Evolutionary conservation across 2,329 filamentous ascomycete genomes (phyloP).

Genomic region (Arthrobotrys pseudoclavata): DNA sequence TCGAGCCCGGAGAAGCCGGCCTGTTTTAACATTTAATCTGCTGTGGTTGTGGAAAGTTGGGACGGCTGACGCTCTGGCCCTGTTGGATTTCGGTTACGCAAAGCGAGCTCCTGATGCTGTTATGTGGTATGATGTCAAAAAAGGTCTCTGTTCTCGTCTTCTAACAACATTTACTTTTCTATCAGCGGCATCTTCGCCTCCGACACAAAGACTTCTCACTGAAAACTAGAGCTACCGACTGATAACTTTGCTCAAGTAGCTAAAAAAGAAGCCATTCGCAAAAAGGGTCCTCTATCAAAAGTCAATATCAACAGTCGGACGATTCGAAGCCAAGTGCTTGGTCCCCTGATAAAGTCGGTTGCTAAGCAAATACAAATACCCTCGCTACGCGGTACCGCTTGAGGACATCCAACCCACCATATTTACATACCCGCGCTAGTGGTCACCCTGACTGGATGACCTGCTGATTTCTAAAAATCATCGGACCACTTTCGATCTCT

Average conservation of each 20-base stretch:
- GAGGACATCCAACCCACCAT: constrained; percentile 32
- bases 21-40: too few relatives aligned
- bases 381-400: constrained; percentile 2
- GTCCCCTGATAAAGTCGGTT: constrained; percentile 12
- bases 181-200: constrained; percentile 2
- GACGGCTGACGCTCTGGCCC: constrained; percentile 8
- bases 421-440: constrained; percentile 26
- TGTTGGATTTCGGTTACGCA: constrained; percentile 8
- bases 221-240: too few relatives aligned
- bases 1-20: too few relatives aligned
- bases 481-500: constrained; percentile 16
- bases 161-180: not conserved
- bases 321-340: constrained; percentile 5
- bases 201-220: constrained; percentile 3
- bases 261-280: not conserved
- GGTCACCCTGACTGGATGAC: constrained; percentile 49
- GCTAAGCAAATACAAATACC: constrained; percentile 19
- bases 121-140: constrained; percentile 54
- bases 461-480: constrained; percentile 36
- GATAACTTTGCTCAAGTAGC: not conserved
- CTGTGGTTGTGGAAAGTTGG: constrained; percentile 14
- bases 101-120: constrained; percentile 21
- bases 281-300: not conserved
- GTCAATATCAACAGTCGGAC: not conserved
- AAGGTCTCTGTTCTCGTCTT: not conserved